These are phyloP conservation scores for Phalaenopsis aphrodite DNA, from an alignment of 106 monocot genomes.

Conservation along the genomic window DNA sequence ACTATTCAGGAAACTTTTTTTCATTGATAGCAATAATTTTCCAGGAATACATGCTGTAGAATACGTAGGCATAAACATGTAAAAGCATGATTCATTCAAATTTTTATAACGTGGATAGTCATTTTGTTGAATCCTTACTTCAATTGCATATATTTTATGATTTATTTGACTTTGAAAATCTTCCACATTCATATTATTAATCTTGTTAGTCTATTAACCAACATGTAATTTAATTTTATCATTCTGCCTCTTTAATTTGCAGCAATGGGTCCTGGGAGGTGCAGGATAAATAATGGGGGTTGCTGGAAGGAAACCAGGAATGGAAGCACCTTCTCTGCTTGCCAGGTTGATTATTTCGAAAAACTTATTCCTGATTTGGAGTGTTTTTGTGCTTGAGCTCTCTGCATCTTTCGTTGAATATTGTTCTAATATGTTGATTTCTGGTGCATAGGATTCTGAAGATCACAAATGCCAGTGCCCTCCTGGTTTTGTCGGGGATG, in stretches of 20 bases:
- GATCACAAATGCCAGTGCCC: conserved; percentile 75
- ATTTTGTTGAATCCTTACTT: no score
- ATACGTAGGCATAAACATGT: no score
- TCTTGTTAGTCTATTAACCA: neutral
- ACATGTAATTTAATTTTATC: conserved; percentile 1
- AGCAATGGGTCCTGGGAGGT: conserved; percentile 86
- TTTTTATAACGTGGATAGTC: no score
- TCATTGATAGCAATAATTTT: neutral
- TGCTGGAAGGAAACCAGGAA: conserved; percentile 69
- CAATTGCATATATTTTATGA: no score
- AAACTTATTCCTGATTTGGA: neutral
- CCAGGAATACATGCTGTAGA: no score
- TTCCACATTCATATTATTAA: neutral
- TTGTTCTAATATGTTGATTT: neutral
- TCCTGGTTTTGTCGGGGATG: conserved; percentile 74
- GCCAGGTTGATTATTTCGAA: conserved; percentile 36
- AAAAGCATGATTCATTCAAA: no score
- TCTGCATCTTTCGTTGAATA: neutral
- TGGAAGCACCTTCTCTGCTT: conserved; percentile 66
- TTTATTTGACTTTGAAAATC: no score
- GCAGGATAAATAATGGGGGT: conserved; percentile 86
- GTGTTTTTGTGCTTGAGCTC: neutral
- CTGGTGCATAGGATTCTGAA: conserved; percentile 47
- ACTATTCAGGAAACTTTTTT: neutral
- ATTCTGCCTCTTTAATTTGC: conserved; percentile 12